phyloP scores from a whole-genome alignment of 345 rosid species.

The Turritis glabra region DNA sequence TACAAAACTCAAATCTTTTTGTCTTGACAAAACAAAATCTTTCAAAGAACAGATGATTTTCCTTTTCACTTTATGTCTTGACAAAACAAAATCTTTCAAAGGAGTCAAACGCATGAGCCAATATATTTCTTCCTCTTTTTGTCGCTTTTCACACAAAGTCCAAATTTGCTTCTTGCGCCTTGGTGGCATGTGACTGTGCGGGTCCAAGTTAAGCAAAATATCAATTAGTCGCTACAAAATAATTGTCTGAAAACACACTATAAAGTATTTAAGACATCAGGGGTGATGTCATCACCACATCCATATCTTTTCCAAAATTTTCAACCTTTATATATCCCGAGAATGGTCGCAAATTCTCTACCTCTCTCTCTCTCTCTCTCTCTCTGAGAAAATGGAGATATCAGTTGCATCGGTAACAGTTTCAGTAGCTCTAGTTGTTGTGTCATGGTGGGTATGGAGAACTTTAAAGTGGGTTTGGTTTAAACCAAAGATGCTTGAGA shows the following conservation, averaged over 20 bases:
- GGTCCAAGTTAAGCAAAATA: too few relatives aligned
- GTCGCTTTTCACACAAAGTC: background rate
- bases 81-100: background rate
- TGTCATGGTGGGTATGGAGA: slow-evolving; percentile 37
- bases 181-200: background rate
- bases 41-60: background rate
- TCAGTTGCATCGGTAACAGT: slow-evolving; percentile 10
- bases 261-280: background rate
- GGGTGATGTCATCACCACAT: slow-evolving; percentile 12
- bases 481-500: slow-evolving; percentile 42
- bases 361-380: background rate
- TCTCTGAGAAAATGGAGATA: slow-evolving; percentile 9
- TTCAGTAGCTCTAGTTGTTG: slow-evolving; percentile 15
- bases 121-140: background rate
- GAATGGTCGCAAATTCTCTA: background rate
- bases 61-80: background rate
- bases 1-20: background rate
- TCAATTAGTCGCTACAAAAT: background rate
- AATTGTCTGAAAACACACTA: too few relatives aligned
- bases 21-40: background rate
- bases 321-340: background rate
- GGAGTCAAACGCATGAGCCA: background rate
- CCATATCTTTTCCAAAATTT: background rate
- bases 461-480: slow-evolving; percentile 43
- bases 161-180: background rate